These are phyloP conservation scores for Diaporthe caulivora DNA, from an alignment of 2,329 filamentous ascomycete species.

Conservation along the genomic window DNA sequence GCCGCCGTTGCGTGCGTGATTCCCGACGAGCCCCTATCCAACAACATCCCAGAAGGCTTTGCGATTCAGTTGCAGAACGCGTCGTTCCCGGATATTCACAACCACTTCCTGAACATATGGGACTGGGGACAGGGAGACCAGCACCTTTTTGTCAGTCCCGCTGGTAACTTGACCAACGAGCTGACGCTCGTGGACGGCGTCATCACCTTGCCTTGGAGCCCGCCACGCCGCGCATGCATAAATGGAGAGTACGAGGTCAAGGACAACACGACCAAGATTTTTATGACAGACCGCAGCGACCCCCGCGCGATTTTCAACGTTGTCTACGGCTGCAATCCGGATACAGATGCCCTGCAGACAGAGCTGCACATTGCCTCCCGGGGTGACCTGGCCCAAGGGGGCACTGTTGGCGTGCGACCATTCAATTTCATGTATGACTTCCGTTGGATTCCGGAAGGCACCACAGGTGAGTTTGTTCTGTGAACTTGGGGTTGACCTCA, in stretches of 20 bases:
- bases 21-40: slow-evolving; percentile 46
- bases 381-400: slow-evolving; percentile 11
- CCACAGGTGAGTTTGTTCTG: slow-evolving; percentile 1
- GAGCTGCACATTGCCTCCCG: slow-evolving; percentile 45
- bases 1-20: slow-evolving; percentile 47
- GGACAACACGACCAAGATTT: slow-evolving; percentile 62
- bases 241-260: slow-evolving; percentile 57
- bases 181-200: slow-evolving; percentile 54
- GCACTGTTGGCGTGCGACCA: slow-evolving; percentile 14
- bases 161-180: slow-evolving; percentile 52
- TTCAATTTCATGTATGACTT: slow-evolving; percentile 30
- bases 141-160: slow-evolving; percentile 54
- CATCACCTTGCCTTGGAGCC: slow-evolving; percentile 46
- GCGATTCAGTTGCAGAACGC: slow-evolving; percentile 53
- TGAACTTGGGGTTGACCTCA: not conserved
- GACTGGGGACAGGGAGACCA: slow-evolving; percentile 54
- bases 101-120: slow-evolving; percentile 53
- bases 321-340: slow-evolving; percentile 56
- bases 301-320: slow-evolving; percentile 56
- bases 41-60: slow-evolving; percentile 51
- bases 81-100: slow-evolving; percentile 51
- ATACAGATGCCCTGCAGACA: slow-evolving; percentile 54
- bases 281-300: slow-evolving; percentile 59
- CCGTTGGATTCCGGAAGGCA: slow-evolving; percentile 16
- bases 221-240: slow-evolving; percentile 53